Evolutionary conservation across 1,139 yeast genomes (phyloP).

Genomic region (Zygosaccharomyces sapae): DNA sequence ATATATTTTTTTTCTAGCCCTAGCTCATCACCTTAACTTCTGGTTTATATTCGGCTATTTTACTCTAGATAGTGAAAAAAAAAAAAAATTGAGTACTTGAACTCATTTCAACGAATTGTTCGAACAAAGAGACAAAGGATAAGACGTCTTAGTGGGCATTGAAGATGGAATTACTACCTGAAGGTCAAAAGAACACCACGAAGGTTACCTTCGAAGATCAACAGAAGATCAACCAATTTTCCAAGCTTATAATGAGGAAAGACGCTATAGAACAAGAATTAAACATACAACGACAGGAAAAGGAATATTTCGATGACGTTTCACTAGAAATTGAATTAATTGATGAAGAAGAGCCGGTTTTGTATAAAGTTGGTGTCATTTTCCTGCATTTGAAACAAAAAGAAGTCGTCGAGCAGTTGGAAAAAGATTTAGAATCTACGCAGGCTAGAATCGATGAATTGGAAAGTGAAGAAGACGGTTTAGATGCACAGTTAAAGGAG

Average conservation of each 20-base stretch:
- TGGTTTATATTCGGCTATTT: not conserved
- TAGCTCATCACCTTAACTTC: too few species aligned
- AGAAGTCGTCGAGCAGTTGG: slow-evolving; percentile 64
- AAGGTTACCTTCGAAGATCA: slow-evolving; percentile 91
- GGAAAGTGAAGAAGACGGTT: slow-evolving; percentile 47
- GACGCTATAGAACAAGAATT: slow-evolving; percentile 54
- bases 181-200: slow-evolving; percentile 61
- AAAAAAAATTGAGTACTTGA: not conserved
- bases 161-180: slow-evolving; percentile 56
- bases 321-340: slow-evolving; percentile 78
- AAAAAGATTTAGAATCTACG: slow-evolving; percentile 51
- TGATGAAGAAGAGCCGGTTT: slow-evolving; percentile 64
- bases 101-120: too few species aligned
- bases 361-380: slow-evolving; percentile 64
- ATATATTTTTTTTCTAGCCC: too few species aligned
- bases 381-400: slow-evolving; percentile 64
- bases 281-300: slow-evolving; percentile 55
- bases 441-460: slow-evolving; percentile 47
- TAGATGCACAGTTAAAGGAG: slow-evolving; percentile 51
- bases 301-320: slow-evolving; percentile 85
- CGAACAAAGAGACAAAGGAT: too few species aligned
- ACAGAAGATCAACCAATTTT: slow-evolving; percentile 79
- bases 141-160: not conserved
- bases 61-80: not conserved
- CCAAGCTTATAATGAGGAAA: slow-evolving; percentile 69